Conservation (phyloP, 192 early-diverging fungal genomes). For the Helicostylum pulchrum region DNA sequence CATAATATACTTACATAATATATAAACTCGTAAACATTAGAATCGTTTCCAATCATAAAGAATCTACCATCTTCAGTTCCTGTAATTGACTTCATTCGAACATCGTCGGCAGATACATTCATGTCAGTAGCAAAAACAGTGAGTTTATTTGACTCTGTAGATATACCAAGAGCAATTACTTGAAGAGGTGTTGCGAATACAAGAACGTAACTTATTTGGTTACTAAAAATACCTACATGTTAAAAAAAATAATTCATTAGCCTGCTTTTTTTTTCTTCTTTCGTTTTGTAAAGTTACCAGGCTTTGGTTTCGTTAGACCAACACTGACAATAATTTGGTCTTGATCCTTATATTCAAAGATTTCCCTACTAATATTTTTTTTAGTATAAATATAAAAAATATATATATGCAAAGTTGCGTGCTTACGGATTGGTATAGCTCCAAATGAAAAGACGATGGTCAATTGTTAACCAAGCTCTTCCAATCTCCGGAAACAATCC, state of each 20-base stretch:
- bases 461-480: conserved; percentile 90
- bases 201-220: conserved; percentile 78
- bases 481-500: conserved; percentile 91
- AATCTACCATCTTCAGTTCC: conserved; percentile 81
- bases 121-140: conserved; percentile 78
- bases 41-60: conserved; percentile 82
- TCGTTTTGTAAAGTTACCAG: not conserved
- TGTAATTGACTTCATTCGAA: conserved; percentile 72
- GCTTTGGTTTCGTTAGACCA: conserved; percentile 72
- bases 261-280: not conserved
- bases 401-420: not conserved
- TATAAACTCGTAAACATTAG: conserved; percentile 81
- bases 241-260: not conserved
- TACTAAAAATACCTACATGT: conserved; percentile 63
- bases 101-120: conserved; percentile 73
- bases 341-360: conserved; percentile 64
- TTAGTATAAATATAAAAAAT: too few relatives aligned
- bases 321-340: conserved; percentile 90
- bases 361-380: conserved; percentile 10
- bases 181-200: conserved; percentile 88
- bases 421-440: conserved; percentile 75
- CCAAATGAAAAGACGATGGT: conserved; percentile 89
- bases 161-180: conserved; percentile 71
- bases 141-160: not conserved
- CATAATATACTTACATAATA: conserved; percentile 54